Base-by-base conservation (phyloP, 2,329 filamentous ascomycete species). In the Leptographium wingfieldii region DNA sequence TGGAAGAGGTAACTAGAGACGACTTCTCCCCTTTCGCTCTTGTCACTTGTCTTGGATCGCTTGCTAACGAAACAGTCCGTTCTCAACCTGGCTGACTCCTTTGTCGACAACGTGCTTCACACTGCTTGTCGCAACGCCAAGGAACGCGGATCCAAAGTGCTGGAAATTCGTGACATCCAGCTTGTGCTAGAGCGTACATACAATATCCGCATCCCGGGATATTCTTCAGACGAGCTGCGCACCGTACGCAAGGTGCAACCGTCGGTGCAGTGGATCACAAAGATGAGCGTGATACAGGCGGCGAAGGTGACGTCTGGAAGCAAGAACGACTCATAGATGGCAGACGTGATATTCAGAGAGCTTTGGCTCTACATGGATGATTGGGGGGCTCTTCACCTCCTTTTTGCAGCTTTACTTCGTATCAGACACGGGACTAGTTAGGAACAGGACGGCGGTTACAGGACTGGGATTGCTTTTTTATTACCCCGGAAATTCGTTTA, bases 281-380 rank as follows among this genome's bases (percentile, higher is more conserved):
- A 99, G 79, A 95, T 99, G 87, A 92, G 91, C 68, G 92, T 94
- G 29, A 87, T 99, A 19, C 91, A 96, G 74, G 92, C 92, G 1
- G 90, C 91, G 55, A 97, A 97, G 77, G 91, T 86, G 54, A 86
- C 82, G 73, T 78, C 82, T 5, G 80, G 82, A 29, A 82, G 82
- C 22, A 62, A 63, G 56, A 64, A 61, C 16, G 64, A 65, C 48
- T 25, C 56, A 16, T 64, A 48, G 27, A 33, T 9, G 19, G 43
- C 14, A 46, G 19, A 3, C 14, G 38, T 40, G 38, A 19, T 14
- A 3, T 40, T 40, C 38, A 40, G 2, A 40, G 38, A 40, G 38
- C 12, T 14, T 14, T 46, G 14, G 7, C 7, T 25, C 25, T 51
- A 27, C 7, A 6, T 25, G 48, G 25, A 27, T 51, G 2, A 51